A percentile compares a stretch with the other conserved stretches of the same genome.
Evolutionary conservation across 352 stramenopile genomes (phyloP).

Genomic region (Phytophthora brassicae): DNA sequence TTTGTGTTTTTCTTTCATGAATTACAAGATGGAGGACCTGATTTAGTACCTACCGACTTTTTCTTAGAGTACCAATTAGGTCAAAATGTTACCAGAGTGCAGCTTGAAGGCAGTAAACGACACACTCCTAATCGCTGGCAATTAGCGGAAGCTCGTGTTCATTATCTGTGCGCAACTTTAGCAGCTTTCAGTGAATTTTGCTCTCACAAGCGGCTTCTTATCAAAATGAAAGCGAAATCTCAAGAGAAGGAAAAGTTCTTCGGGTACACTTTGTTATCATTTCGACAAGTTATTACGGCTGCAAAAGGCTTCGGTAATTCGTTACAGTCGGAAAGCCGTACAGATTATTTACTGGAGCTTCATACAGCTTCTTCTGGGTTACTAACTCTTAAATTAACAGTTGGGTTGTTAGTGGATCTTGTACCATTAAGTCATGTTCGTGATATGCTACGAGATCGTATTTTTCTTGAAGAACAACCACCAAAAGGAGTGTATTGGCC

Average conservation of each 20-base stretch:
- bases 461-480: conserved; percentile 60
- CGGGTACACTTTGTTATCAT: conserved; percentile 54
- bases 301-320: conserved; percentile 65
- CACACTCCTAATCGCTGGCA: conserved; percentile 85
- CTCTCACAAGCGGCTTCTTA: conserved; percentile 57
- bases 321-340: conserved; percentile 48
- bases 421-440: conserved; percentile 59
- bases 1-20: conserved; percentile 86
- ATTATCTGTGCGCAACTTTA: conserved; percentile 69
- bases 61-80: conserved; percentile 81
- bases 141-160: conserved; percentile 68
- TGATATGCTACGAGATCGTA: conserved; percentile 44
- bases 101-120: conserved; percentile 78
- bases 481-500: conserved; percentile 63
- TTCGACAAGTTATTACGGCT: conserved; percentile 54
- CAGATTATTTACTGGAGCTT: conserved; percentile 68
- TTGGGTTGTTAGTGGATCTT: conserved; percentile 63
- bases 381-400: conserved; percentile 75
- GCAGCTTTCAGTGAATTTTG: conserved; percentile 75
- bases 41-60: conserved; percentile 62
- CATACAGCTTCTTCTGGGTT: conserved; percentile 56
- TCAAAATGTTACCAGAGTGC: conserved; percentile 51
- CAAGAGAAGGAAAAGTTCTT: conserved; percentile 38
- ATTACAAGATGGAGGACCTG: conserved; percentile 64
- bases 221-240: conserved; percentile 63